Evolutionary conservation across 2,329 filamentous ascomycete genomes (phyloP).

Genomic region (Colletotrichum caudatum): DNA sequence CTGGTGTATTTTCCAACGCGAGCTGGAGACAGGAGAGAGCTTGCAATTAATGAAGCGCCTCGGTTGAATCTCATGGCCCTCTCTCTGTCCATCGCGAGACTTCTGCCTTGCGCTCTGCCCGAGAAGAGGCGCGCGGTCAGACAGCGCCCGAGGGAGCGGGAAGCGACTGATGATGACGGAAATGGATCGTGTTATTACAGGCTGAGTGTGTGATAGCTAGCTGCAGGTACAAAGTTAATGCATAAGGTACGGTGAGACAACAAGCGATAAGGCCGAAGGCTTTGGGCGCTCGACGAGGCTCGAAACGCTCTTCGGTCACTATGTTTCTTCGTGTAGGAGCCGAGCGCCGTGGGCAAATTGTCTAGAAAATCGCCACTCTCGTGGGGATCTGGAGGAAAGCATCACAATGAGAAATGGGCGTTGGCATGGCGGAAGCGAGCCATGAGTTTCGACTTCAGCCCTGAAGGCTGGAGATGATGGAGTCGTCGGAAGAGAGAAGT

Average conservation of each 20-base stretch:
- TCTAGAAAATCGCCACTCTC: conserved; percentile 5
- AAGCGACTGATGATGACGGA: conserved; percentile 21
- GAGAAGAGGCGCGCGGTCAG: background rate
- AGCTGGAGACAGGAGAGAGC: background rate
- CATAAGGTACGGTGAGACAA: conserved; percentile 18
- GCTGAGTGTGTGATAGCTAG: background rate
- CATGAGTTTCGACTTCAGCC: conserved; percentile 13
- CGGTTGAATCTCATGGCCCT: background rate
- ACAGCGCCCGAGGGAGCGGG: conserved; percentile 26
- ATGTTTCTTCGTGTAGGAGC: conserved; percentile 9
- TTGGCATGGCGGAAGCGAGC: background rate
- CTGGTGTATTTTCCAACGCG: conserved; percentile 9
- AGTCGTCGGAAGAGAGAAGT: conserved; percentile 19
- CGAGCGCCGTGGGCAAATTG: conserved; percentile 1
- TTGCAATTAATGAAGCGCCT: conserved; percentile 5
- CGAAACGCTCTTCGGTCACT: conserved; percentile 21
- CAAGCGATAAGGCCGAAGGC: background rate
- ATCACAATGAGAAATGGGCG: background rate
- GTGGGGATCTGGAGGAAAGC: conserved; percentile 2
- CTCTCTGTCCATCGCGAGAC: background rate
- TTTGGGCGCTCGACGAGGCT: conserved; percentile 18
- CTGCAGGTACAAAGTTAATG: conserved; percentile 38
- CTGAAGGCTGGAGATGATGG: conserved; percentile 20
- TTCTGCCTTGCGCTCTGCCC: conserved; percentile 8
- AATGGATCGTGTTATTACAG: background rate